Percentiles rank a stretch among this genome's conserved stretches.
Evolutionary conservation across 345 rosid species (phyloP).

Genomic region (Cochlearia excelsa): DNA sequence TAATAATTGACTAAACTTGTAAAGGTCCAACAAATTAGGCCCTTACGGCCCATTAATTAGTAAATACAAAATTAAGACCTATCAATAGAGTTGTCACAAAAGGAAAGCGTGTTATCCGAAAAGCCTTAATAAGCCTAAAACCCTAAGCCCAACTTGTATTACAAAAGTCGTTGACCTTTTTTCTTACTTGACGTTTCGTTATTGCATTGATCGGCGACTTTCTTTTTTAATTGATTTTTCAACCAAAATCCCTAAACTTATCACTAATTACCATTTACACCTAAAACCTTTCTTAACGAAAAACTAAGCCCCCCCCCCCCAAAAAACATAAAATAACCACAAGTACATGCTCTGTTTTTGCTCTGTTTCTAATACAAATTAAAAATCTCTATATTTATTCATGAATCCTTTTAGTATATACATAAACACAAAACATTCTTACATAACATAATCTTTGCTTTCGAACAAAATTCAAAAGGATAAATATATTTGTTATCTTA

Average conservation of each 20-base stretch:
- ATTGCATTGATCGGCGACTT: too few species aligned
- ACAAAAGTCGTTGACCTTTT: slow-evolving; percentile 13
- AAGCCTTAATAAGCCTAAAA: too few species aligned
- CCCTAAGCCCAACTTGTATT: too few species aligned
- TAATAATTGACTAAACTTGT: too few species aligned
- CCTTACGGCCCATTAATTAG: too few species aligned
- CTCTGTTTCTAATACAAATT: slow-evolving; percentile 23
- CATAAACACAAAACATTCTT: slow-evolving; percentile 9
- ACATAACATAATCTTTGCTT: slow-evolving; percentile 1
- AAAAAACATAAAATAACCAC: slow-evolving; percentile 4
- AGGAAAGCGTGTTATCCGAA: too few species aligned
- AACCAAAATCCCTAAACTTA: neutral
- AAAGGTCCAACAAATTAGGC: too few species aligned
- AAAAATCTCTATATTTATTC: slow-evolving; percentile 15
- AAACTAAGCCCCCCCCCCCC: too few species aligned
- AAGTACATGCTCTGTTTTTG: slow-evolving; percentile 13
- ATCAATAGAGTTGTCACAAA: too few species aligned
- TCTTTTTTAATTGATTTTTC: neutral
- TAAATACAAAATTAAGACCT: too few species aligned
- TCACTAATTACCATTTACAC: neutral
- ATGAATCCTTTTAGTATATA: slow-evolving; percentile 8
- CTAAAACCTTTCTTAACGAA: neutral
- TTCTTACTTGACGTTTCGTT: slow-evolving; percentile 13
- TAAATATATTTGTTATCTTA: slow-evolving; percentile 1
- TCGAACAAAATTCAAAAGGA: slow-evolving; percentile 4